A percentile compares a stretch with the other conserved stretches of the same genome.
phyloP scores from a whole-genome alignment of 371 early-diverging fungal genomes.

The Mortierella sp. region DNA sequence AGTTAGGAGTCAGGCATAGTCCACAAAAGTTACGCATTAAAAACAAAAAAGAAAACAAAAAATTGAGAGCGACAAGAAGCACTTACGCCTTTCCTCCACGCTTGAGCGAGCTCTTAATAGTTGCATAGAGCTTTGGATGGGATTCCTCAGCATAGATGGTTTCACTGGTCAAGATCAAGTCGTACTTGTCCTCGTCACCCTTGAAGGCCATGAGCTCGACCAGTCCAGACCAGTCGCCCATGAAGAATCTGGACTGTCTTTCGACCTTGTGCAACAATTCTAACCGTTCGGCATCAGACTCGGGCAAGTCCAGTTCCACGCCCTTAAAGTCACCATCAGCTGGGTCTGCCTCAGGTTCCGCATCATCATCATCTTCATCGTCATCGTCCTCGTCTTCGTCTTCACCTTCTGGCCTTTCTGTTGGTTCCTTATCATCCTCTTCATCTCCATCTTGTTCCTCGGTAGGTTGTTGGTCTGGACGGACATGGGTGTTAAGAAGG shows the following conservation, averaged over 20 bases:
- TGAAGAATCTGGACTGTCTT: slow-evolving; percentile 66
- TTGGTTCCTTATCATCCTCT: slow-evolving; percentile 34
- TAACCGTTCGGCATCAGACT: slow-evolving; percentile 51
- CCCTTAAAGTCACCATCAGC: slow-evolving; percentile 62
- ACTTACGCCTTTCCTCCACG: slow-evolving; percentile 78
- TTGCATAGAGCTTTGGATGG: slow-evolving; percentile 66
- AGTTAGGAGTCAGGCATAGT: too few species aligned
- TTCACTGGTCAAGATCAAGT: slow-evolving; percentile 92
- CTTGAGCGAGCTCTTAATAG: slow-evolving; percentile 73
- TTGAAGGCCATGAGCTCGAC: slow-evolving; percentile 45
- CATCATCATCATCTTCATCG: slow-evolving; percentile 59
- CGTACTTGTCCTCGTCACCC: slow-evolving; percentile 70
- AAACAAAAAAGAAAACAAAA: not conserved
- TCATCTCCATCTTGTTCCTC: slow-evolving; percentile 43
- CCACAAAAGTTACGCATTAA: too few species aligned
- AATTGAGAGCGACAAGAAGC: not conserved
- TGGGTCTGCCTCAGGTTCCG: slow-evolving; percentile 59
- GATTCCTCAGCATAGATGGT: slow-evolving; percentile 88
- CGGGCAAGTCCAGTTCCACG: slow-evolving; percentile 41
- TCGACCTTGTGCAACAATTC: slow-evolving; percentile 57
- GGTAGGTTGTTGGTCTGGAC: slow-evolving; percentile 55
- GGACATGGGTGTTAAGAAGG: slow-evolving; percentile 76
- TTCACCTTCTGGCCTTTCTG: slow-evolving; percentile 52
- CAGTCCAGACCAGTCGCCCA: slow-evolving; percentile 79
- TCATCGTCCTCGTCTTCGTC: slow-evolving; percentile 71